A percentile compares a stretch with the other conserved stretches of the same genome.
Conservation (phyloP, 1,139 yeast species). For the Debaryomyces udenii region DNA sequence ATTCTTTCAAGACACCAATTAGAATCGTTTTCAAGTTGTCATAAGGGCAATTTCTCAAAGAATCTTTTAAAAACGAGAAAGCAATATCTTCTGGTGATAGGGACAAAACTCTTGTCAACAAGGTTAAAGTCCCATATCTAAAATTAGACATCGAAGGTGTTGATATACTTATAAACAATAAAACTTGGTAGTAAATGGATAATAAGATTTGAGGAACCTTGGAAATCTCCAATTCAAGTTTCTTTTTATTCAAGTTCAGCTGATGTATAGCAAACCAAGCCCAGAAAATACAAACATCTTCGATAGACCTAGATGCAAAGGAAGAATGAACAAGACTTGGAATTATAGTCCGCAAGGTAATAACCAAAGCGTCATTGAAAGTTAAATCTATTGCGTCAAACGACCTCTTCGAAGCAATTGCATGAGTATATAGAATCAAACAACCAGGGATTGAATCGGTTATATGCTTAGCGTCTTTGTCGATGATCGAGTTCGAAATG, state of each 20-base stretch:
- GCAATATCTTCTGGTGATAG: slow-evolving; percentile 57
- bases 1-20: slow-evolving; percentile 68
- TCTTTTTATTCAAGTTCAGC: slow-evolving; percentile 19
- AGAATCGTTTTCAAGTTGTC: slow-evolving; percentile 59
- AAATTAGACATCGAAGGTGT: slow-evolving; percentile 17
- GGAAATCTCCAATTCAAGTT: slow-evolving; percentile 34
- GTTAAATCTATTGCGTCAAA: slow-evolving; percentile 23
- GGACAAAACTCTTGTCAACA: slow-evolving; percentile 59
- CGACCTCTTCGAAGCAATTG: slow-evolving; percentile 19
- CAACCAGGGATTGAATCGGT: slow-evolving; percentile 36
- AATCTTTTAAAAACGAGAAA: slow-evolving; percentile 64
- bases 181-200: slow-evolving; percentile 37
- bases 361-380: slow-evolving; percentile 36
- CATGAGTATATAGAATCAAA: slow-evolving; percentile 32
- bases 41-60: slow-evolving; percentile 71
- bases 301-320: slow-evolving; percentile 26
- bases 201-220: slow-evolving; percentile 34
- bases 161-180: slow-evolving; percentile 30
- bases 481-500: slow-evolving; percentile 29
- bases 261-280: slow-evolving; percentile 42
- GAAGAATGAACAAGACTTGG: slow-evolving; percentile 40
- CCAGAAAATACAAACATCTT: slow-evolving; percentile 42
- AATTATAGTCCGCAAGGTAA: slow-evolving; percentile 36
- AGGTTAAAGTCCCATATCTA: slow-evolving; percentile 43
- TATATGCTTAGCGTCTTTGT: slow-evolving; percentile 29